phyloP scores from a whole-genome alignment of 1,139 yeast species.

The Casaregolazyma suthepensis region DNA sequence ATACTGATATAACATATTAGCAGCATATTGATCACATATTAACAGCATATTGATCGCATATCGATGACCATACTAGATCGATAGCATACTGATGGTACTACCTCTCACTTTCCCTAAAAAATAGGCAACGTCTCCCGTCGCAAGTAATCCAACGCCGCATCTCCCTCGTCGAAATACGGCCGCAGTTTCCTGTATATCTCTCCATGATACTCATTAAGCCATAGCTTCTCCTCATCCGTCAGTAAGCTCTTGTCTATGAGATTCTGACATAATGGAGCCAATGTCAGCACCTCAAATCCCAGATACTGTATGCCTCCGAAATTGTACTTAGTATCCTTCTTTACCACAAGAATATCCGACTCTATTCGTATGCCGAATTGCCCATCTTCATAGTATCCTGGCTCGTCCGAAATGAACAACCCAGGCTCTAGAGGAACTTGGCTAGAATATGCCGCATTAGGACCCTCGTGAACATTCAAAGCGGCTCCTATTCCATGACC shows the following conservation, averaged over 20 bases:
- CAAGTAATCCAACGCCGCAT: constrained; percentile 63
- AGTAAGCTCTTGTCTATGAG: constrained; percentile 57
- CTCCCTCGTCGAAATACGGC: constrained; percentile 43
- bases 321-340: constrained; percentile 36
- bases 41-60: too few species aligned
- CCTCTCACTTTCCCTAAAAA: constrained; percentile 7
- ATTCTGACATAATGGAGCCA: constrained; percentile 77
- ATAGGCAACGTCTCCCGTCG: constrained; percentile 58
- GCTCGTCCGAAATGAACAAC: constrained; percentile 84
- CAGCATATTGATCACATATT: too few species aligned
- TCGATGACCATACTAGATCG: too few species aligned
- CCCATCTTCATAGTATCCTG: constrained; percentile 91
- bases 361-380: constrained; percentile 93
- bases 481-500: constrained; percentile 96
- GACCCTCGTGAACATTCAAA: constrained; percentile 94
- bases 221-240: constrained; percentile 52
- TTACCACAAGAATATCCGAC: constrained; percentile 60
- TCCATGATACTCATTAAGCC: constrained; percentile 66
- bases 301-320: constrained; percentile 55
- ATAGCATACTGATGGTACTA: too few species aligned
- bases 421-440: constrained; percentile 52
- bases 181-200: constrained; percentile 54
- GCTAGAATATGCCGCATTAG: constrained; percentile 35
- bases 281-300: constrained; percentile 78
- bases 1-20: too few species aligned